Evolutionary conservation across 768 basidiomycete genomes (phyloP).

Genomic region (Auricularia sp.): DNA sequence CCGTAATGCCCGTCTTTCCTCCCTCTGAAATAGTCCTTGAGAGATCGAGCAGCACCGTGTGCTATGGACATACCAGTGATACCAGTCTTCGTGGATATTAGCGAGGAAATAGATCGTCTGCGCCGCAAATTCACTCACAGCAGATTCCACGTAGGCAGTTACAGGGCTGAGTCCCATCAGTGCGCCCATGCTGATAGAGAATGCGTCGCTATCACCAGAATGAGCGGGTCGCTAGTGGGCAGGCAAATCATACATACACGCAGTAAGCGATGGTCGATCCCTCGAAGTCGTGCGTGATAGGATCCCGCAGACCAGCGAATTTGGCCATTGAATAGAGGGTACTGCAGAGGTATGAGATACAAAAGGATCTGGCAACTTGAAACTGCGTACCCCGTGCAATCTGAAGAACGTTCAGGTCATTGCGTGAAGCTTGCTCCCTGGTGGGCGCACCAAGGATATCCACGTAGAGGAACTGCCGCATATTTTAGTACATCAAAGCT

Average conservation of each 20-base stretch:
- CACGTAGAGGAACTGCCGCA: conserved; percentile 61
- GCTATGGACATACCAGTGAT: conserved; percentile 40
- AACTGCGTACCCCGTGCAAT: conserved; percentile 36
- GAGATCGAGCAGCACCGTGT: too few relatives aligned
- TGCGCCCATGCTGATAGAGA: conserved; percentile 72
- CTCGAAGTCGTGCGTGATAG: conserved; percentile 79
- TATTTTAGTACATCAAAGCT: too few relatives aligned
- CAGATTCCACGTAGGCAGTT: conserved; percentile 74
- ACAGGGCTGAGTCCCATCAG: conserved; percentile 73
- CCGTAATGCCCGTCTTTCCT: conserved; percentile 78
- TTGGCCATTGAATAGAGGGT: conserved; percentile 87
- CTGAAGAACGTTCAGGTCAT: conserved; percentile 8
- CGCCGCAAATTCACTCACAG: conserved; percentile 16
- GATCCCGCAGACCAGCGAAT: conserved; percentile 80
- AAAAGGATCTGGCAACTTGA: neutral
- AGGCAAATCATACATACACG: conserved; percentile 20
- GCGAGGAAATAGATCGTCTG: neutral
- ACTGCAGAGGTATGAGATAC: conserved; percentile 36
- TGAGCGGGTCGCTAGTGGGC: neutral
- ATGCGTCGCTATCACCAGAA: conserved; percentile 37
- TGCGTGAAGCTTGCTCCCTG: neutral
- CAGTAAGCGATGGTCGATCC: conserved; percentile 74
- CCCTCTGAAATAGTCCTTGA: conserved; percentile 42
- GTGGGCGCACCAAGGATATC: conserved; percentile 57
- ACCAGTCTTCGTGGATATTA: conserved; percentile 34